A percentile compares a stretch with the other conserved stretches of the same genome.
These are phyloP conservation scores for Starmerella ratchasimensis DNA, from an alignment of 805 yeast species.

Conservation along the genomic window DNA sequence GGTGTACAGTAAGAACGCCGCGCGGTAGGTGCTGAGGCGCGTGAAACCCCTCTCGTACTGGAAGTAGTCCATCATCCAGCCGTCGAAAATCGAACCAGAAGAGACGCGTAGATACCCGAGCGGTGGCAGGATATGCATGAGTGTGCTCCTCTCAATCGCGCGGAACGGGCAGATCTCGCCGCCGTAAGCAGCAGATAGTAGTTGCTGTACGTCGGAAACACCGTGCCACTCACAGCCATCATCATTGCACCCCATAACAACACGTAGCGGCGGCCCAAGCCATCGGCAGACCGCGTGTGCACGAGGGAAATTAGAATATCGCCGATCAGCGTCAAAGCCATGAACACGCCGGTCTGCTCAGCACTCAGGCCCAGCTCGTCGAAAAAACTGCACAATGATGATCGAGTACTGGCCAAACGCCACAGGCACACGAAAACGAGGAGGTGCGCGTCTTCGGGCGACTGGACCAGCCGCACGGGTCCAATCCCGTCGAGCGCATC, in stretches of 20 bases:
- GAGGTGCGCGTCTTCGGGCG: constrained; percentile 25
- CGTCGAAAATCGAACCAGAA: constrained; percentile 50
- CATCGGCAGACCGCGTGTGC: constrained; percentile 65
- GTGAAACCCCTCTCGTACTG: constrained; percentile 5
- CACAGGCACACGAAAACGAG: constrained; percentile 25
- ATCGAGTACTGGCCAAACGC: constrained; percentile 60
- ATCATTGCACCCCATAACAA: constrained; percentile 48
- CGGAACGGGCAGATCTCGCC: constrained; percentile 85
- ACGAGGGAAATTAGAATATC: constrained; percentile 57
- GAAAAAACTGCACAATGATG: constrained; percentile 60
- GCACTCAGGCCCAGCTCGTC: constrained; percentile 42
- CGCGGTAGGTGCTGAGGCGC: constrained; percentile 34
- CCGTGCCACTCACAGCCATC: constrained; percentile 54
- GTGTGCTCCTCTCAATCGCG: constrained; percentile 66
- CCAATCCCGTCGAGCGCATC: constrained; percentile 16
- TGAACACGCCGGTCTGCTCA: constrained; percentile 53
- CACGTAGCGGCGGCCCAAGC: constrained; percentile 50
- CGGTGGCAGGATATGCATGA: constrained; percentile 60
- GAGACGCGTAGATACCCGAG: constrained; percentile 59
- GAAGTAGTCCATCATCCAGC: constrained; percentile 37
- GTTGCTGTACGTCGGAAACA: constrained; percentile 42
- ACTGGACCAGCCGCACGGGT: constrained; percentile 17
- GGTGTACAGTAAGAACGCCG: constrained; percentile 44
- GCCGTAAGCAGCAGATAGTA: constrained; percentile 42
- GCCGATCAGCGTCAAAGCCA: constrained; percentile 67